Evolutionary conservation across 306 rosid genomes (phyloP).

Genomic region (Herpetospermum pedunculosum): DNA sequence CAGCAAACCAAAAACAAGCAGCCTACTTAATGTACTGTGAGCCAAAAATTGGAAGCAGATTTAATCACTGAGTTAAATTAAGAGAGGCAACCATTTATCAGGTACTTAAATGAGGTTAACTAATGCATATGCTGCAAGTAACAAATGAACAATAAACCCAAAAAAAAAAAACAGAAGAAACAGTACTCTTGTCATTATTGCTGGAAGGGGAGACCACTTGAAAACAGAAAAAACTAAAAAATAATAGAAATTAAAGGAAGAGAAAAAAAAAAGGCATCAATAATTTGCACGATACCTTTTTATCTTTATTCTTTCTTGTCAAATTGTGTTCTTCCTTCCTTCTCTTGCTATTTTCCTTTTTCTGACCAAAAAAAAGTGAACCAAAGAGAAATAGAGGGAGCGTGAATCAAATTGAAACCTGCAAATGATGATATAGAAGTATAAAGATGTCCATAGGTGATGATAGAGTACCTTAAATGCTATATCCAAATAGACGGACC

Average conservation of each 20-base stretch:
- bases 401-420: not conserved
- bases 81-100: not conserved
- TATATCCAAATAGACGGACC: not conserved
- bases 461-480: not conserved
- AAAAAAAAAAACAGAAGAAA: not conserved
- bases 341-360: slow-evolving; percentile 93
- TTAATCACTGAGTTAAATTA: not conserved
- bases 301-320: slow-evolving; percentile 72
- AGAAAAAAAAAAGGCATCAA: slow-evolving; percentile 4
- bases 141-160: not conserved
- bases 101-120: not conserved
- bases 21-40: not conserved
- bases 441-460: not conserved
- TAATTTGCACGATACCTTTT: slow-evolving; percentile 45
- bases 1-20: not conserved
- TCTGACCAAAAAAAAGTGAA: slow-evolving; percentile 34
- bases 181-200: not conserved
- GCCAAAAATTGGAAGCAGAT: not conserved
- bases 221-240: not conserved
- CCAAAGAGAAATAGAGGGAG: not conserved
- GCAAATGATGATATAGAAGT: not conserved
- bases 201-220: not conserved
- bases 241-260: not conserved
- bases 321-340: slow-evolving; percentile 85
- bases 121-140: not conserved